Percentiles rank a stretch among this genome's conserved stretches.
These are phyloP conservation scores for Apiospora kogelbergensis DNA, from an alignment of 2,329 filamentous ascomycete genomes.

Conservation along the genomic window DNA sequence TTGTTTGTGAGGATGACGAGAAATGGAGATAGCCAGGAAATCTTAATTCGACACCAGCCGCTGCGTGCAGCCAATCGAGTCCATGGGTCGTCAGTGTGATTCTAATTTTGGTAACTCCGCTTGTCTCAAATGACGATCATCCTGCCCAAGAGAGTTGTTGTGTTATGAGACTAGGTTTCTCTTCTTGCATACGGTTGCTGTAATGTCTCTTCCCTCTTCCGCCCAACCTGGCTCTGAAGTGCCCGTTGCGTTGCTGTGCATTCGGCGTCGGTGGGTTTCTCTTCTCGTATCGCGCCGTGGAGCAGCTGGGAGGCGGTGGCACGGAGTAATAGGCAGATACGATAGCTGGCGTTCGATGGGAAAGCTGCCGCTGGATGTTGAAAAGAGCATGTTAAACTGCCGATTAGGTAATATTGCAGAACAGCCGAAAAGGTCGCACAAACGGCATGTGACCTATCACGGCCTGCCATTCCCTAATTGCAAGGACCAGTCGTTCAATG, in stretches of 20 bases:
- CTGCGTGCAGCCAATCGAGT: background rate
- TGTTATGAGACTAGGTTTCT: background rate
- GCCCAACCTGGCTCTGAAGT: background rate
- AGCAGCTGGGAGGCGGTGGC: no score
- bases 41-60: slow-evolving; percentile 1
- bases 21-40: background rate
- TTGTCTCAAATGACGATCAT: background rate
- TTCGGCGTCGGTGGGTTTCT: no score
- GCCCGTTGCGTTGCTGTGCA: no score
- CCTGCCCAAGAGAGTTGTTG: background rate
- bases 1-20: background rate
- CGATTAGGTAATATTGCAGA: no score
- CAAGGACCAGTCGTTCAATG: slow-evolving; percentile 1
- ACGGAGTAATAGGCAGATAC: no score
- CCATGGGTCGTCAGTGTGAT: background rate
- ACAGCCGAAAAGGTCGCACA: background rate
- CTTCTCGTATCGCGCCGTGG: no score
- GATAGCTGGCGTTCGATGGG: no score
- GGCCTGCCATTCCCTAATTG: background rate
- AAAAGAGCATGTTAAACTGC: background rate
- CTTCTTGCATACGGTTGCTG: background rate
- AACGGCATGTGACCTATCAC: slow-evolving; percentile 4
- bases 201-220: background rate
- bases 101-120: background rate
- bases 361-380: background rate